Evolutionary conservation across 1,284 basidiomycete species (phyloP).

Genomic region (Xanthoconium separans): DNA sequence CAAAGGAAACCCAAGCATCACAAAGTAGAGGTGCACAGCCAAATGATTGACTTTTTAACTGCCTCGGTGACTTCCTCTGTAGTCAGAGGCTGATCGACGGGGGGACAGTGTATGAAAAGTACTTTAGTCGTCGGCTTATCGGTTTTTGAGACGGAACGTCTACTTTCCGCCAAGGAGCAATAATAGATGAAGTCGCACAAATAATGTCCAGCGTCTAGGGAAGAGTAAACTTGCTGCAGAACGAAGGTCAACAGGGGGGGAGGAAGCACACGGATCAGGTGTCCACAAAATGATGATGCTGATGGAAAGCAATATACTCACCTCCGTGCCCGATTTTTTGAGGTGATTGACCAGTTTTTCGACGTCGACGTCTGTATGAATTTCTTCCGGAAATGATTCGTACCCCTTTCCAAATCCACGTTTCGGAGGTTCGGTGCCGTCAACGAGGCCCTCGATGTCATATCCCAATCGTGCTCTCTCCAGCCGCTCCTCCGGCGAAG

Average conservation of each 20-base stretch:
- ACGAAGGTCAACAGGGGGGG: background rate
- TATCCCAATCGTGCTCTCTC: slow-evolving; percentile 34
- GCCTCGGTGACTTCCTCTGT: slow-evolving; percentile 67
- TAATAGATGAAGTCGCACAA: slow-evolving; percentile 79
- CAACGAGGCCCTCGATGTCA: slow-evolving; percentile 24
- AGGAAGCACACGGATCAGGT: slow-evolving; percentile 4
- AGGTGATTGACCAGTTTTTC: slow-evolving; percentile 54
- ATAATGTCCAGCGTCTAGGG: slow-evolving; percentile 75
- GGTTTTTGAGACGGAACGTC: slow-evolving; percentile 50
- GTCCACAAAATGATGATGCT: background rate
- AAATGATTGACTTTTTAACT: slow-evolving; percentile 56
- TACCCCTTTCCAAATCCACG: slow-evolving; percentile 55
- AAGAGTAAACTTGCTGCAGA: slow-evolving; percentile 61
- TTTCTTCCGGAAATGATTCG: slow-evolving; percentile 44
- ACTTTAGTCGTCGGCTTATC: slow-evolving; percentile 60
- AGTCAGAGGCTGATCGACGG: slow-evolving; percentile 57
- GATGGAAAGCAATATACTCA: slow-evolving; percentile 31
- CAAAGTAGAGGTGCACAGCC: slow-evolving; percentile 43
- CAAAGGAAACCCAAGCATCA: slow-evolving; percentile 12
- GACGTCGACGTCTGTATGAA: slow-evolving; percentile 48
- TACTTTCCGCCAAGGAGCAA: slow-evolving; percentile 72
- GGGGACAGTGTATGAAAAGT: slow-evolving; percentile 71
- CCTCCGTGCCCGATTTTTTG: slow-evolving; percentile 57
- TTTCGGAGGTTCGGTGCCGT: slow-evolving; percentile 36
- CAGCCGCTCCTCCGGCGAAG: slow-evolving; percentile 36